Evolutionary conservation across 345 rosid species (phyloP).

Genomic region (Boechera stricta): DNA sequence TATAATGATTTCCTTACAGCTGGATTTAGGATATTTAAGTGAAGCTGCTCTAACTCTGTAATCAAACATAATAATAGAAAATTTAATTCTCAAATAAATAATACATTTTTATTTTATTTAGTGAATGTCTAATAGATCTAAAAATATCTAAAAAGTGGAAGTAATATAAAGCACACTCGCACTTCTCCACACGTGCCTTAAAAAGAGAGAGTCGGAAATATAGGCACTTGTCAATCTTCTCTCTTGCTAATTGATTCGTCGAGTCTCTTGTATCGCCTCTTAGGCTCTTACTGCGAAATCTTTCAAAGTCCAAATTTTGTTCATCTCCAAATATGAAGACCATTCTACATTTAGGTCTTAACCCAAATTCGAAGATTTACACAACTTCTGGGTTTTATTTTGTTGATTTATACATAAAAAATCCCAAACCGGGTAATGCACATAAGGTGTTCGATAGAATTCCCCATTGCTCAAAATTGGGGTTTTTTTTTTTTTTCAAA

Average conservation of each 20-base stretch:
- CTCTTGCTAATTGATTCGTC: neutral
- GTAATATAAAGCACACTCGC: neutral
- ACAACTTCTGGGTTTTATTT: neutral
- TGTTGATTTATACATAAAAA: neutral
- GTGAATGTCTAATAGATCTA: neutral
- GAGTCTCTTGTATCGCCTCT: neutral
- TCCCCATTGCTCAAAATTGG: constrained; percentile 6
- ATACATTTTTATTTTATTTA: too few relatives aligned
- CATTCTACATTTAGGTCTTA: neutral
- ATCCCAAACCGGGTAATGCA: constrained; percentile 10
- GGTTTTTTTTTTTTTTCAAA: neutral
- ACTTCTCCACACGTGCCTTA: neutral
- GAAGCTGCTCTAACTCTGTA: too few relatives aligned
- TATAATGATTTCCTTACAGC: too few relatives aligned
- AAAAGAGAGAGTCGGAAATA: too few relatives aligned
- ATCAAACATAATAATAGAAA: too few relatives aligned
- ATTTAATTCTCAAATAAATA: too few relatives aligned
- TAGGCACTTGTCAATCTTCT: neutral
- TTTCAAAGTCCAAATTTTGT: neutral
- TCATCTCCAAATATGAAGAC: neutral
- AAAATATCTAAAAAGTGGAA: too few relatives aligned
- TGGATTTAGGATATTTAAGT: too few relatives aligned
- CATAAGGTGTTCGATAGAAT: constrained; percentile 31
- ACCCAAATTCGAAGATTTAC: neutral
- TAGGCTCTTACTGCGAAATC: neutral